Conservation (phyloP, 2,329 filamentous ascomycete genomes). For the Xylariaceae sp. region DNA sequence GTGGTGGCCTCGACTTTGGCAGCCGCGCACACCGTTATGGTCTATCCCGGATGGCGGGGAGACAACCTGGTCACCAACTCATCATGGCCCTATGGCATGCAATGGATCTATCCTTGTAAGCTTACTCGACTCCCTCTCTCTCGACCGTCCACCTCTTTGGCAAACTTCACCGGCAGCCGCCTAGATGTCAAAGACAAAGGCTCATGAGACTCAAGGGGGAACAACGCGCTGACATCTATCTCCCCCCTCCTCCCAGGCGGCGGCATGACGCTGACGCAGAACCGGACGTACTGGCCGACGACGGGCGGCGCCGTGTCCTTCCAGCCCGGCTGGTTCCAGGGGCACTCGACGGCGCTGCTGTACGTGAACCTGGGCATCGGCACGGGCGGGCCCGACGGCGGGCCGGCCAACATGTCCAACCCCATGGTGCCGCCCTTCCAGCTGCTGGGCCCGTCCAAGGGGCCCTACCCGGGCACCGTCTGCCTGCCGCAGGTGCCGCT, state of each 20-base stretch:
- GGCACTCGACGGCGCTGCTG: conserved; percentile 72
- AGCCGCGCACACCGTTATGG: conserved; percentile 72
- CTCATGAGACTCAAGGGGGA: too few species aligned
- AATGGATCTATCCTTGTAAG: conserved; percentile 94
- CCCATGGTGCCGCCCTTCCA: conserved; percentile 75
- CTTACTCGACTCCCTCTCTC: neutral
- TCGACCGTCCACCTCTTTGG: too few species aligned
- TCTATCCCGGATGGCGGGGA: conserved; percentile 80
- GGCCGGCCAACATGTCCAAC: conserved; percentile 81
- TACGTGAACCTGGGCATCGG: conserved; percentile 90
- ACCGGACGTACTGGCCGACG: conserved; percentile 89
- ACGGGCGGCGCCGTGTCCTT: conserved; percentile 79
- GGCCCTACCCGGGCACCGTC: conserved; percentile 79
- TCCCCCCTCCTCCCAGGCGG: conserved; percentile 65
- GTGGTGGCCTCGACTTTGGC: conserved; percentile 41
- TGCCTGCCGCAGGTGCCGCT: conserved; percentile 86
- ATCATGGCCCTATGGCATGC: conserved; percentile 80
- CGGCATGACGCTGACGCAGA: conserved; percentile 66
- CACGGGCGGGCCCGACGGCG: conserved; percentile 51
- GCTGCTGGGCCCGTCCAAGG: conserved; percentile 71
- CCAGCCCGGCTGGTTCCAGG: conserved; percentile 94
- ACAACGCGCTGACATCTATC: too few species aligned
- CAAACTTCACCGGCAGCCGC: too few species aligned
- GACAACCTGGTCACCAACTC: conserved; percentile 77
- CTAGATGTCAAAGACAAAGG: too few species aligned